phyloP scores from a whole-genome alignment of 2,329 filamentous ascomycete genomes.

The Neofusicoccum cordaticola region DNA sequence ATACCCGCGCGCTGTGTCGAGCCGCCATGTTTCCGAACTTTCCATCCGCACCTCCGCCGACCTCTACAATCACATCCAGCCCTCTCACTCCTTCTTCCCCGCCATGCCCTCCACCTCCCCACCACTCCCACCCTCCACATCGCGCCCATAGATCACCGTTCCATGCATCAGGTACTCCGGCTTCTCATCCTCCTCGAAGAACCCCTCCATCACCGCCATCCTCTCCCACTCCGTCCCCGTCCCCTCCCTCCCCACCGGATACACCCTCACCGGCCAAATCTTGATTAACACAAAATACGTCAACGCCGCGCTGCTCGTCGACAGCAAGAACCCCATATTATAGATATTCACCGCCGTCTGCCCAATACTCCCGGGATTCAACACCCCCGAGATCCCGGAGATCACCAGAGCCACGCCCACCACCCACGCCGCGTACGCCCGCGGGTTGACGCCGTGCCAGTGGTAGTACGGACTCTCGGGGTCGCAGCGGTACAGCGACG shows the following conservation, averaged over 20 bases:
- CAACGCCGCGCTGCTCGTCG: slow-evolving; percentile 19
- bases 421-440: slow-evolving; percentile 1
- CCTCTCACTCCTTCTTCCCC: too few relatives aligned
- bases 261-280: slow-evolving; percentile 19
- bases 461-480: slow-evolving; percentile 11
- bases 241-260: slow-evolving; percentile 19
- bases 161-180: slow-evolving; percentile 1
- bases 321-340: slow-evolving; percentile 23
- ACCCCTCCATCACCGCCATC: slow-evolving; percentile 23
- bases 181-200: slow-evolving; percentile 22
- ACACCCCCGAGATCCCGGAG: slow-evolving; percentile 21
- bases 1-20: too few relatives aligned
- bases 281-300: slow-evolving; percentile 21
- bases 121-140: not conserved
- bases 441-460: not conserved
- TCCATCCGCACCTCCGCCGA: too few relatives aligned
- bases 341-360: slow-evolving; percentile 17
- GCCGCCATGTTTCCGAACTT: too few relatives aligned
- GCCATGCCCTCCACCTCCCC: not conserved
- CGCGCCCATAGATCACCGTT: not conserved
- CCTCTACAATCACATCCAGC: too few relatives aligned
- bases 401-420: slow-evolving; percentile 23
- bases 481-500: slow-evolving; percentile 16
- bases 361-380: slow-evolving; percentile 19
- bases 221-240: slow-evolving; percentile 21